These are phyloP conservation scores for Phialophora chinensis DNA, from an alignment of 2,329 filamentous ascomycete species.

Conservation along the genomic window DNA sequence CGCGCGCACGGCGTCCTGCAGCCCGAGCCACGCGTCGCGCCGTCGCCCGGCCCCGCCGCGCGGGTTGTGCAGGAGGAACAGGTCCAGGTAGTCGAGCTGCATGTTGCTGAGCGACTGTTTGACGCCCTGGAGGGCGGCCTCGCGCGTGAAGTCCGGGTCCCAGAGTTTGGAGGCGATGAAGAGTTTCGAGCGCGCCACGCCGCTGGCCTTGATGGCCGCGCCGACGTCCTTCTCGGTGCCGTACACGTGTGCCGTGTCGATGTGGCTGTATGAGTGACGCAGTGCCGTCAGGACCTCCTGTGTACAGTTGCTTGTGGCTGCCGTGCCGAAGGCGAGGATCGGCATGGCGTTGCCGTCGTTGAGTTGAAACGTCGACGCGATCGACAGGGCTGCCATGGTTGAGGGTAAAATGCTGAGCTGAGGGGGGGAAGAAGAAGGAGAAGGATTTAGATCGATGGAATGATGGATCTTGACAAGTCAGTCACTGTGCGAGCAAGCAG, in stretches of 20 bases:
- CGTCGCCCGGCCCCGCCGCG: slow-evolving; percentile 60
- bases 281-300: slow-evolving; percentile 37
- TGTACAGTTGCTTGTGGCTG: slow-evolving; percentile 56
- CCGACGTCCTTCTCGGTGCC: slow-evolving; percentile 72
- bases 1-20: slow-evolving; percentile 55
- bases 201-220: slow-evolving; percentile 62
- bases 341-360: slow-evolving; percentile 63
- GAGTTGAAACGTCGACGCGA: slow-evolving; percentile 55
- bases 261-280: slow-evolving; percentile 48
- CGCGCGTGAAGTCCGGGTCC: slow-evolving; percentile 71
- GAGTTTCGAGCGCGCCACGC: slow-evolving; percentile 62
- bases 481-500: neutral
- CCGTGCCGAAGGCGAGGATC: slow-evolving; percentile 69
- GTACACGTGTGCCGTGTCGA: slow-evolving; percentile 69
- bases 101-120: slow-evolving; percentile 51
- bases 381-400: slow-evolving; percentile 2
- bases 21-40: slow-evolving; percentile 67
- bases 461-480: neutral
- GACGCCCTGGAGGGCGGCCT: slow-evolving; percentile 66
- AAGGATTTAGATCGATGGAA: neutral
- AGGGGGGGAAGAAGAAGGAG: neutral
- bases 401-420: neutral
- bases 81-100: slow-evolving; percentile 53
- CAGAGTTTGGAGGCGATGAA: slow-evolving; percentile 83
- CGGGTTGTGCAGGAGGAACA: slow-evolving; percentile 68